phyloP scores from a whole-genome alignment of 305 asterid species.

The Ilex paraguariensis region DNA sequence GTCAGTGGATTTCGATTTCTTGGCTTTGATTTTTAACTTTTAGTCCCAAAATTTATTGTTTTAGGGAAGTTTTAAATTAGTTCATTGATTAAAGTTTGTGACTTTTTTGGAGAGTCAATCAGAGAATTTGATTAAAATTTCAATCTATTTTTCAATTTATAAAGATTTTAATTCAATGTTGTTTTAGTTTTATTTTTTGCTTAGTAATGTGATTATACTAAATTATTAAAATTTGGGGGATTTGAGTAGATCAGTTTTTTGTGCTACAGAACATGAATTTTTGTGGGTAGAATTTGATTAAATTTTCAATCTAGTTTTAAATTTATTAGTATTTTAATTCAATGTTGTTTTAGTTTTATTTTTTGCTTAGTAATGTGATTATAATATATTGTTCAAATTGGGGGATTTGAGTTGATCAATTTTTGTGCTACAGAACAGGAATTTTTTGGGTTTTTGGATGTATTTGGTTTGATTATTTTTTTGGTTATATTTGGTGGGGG shows the following conservation, averaged over 20 bases:
- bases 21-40: conserved; percentile 24
- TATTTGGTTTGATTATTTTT: too few species aligned
- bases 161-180: neutral
- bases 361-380: conserved; percentile 4
- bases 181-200: neutral
- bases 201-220: neutral
- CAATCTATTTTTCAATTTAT: neutral
- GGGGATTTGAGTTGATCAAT: too few species aligned
- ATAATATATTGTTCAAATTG: too few species aligned
- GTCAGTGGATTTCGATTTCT: conserved; percentile 30
- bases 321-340: conserved; percentile 1
- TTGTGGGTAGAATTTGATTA: neutral
- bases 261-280: too few species aligned
- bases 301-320: neutral
- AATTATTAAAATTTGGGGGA: too few species aligned
- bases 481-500: too few species aligned
- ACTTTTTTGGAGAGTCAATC: neutral
- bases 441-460: too few species aligned
- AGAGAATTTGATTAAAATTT: neutral
- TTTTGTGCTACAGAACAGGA: too few species aligned
- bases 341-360: neutral
- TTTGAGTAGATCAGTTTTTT: too few species aligned
- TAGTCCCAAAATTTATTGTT: conserved; percentile 23
- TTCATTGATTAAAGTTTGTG: neutral
- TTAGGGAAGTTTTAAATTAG: conserved; percentile 8